Evolutionary conservation across 495 filamentous ascomycete genomes (phyloP), one percentile per base, ranked within the genome.

Genomic region (Penicillium riverlandense): DNA sequence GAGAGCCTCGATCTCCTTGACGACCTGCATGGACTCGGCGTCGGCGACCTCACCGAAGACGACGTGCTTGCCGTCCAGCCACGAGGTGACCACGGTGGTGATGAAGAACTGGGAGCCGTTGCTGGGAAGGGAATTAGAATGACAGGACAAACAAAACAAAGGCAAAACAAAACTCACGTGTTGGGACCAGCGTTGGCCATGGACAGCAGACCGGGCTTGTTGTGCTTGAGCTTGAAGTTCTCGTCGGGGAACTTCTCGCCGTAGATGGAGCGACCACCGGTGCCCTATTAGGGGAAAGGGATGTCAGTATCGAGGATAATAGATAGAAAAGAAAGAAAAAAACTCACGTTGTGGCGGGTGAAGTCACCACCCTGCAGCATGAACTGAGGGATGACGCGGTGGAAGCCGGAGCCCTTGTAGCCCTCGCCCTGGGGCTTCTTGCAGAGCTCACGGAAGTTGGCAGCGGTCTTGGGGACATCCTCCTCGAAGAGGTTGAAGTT

Each of bases 331-430:
- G 5, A 34, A 34, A 33, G 28, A 37, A 14, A 28, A 27, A 37
- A 35, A 71, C 84, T 70, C 63, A 90, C 88, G 63, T 99, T 91
- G 63, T 82, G 82, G 48, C 79, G 83, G 47, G 92, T 99, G 76
- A 97, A 99, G 71, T 99, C 92, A 69, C 92, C 92, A 57, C 92
- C 92, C 71, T 99, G 92, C 65, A 96, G 86, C 92, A 99, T 99
- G 77, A 99, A 99, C 48, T 84, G 67, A 66, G 95, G 95, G 73
- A 99, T 99, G 54, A 99, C 81, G 47, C 92, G 86, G 76, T 99
- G 92, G 82, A 99, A 99, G 47, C 47, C 61, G 43, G 85, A 91
- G 58, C 84, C 88, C 70, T 92, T 89, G 83, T 88, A 99, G 39
- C 89, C 88, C 38, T 80, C 53, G 27, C 90, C 91, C 67, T 95